A percentile compares a stretch with the other conserved stretches of the same genome.
Evolutionary conservation across 768 basidiomycete genomes (phyloP).

Genomic region (Termitomyces heimii): DNA sequence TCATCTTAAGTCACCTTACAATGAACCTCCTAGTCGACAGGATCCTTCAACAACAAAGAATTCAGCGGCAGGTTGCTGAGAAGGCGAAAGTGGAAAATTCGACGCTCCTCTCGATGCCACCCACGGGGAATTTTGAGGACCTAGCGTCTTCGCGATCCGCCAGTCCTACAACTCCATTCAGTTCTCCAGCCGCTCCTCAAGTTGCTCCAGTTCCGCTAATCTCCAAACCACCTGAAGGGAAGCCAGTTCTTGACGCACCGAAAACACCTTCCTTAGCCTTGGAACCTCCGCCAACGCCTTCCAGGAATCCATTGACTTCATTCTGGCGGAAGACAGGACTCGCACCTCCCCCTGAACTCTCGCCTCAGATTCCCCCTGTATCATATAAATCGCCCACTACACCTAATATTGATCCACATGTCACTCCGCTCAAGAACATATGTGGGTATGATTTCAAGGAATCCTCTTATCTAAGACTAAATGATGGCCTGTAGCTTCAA

Average conservation of each 20-base stretch:
- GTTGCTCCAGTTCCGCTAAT: background rate
- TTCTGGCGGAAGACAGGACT: conserved; percentile 6
- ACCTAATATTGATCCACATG: conserved; percentile 13
- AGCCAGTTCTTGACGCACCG: background rate
- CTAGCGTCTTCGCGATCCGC: background rate
- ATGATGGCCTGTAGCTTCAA: conserved; percentile 36
- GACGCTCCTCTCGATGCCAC: conserved; percentile 20
- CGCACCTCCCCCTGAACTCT: conserved; percentile 6
- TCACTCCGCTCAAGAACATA: conserved; percentile 37
- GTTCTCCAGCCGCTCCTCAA: conserved; percentile 2
- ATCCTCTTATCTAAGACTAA: background rate
- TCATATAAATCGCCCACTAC: conserved; percentile 7
- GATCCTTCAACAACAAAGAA: conserved; percentile 80
- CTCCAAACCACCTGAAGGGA: conserved; percentile 4
- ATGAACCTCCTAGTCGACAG: conserved; percentile 61
- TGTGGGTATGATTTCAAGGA: conserved; percentile 20
- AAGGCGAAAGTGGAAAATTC: conserved; percentile 30
- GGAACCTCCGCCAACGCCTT: conserved; percentile 4
- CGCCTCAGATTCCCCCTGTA: conserved; percentile 11
- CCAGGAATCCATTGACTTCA: conserved; percentile 5
- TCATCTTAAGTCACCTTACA: background rate
- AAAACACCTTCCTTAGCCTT: background rate
- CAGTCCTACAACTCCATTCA: conserved; percentile 9
- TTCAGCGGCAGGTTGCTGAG: conserved; percentile 53
- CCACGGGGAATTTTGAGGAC: background rate